A percentile compares a stretch with the other conserved stretches of the same genome.
Evolutionary conservation across 441 rosid genomes (phyloP).

Genomic region (Kokia cookei): DNA sequence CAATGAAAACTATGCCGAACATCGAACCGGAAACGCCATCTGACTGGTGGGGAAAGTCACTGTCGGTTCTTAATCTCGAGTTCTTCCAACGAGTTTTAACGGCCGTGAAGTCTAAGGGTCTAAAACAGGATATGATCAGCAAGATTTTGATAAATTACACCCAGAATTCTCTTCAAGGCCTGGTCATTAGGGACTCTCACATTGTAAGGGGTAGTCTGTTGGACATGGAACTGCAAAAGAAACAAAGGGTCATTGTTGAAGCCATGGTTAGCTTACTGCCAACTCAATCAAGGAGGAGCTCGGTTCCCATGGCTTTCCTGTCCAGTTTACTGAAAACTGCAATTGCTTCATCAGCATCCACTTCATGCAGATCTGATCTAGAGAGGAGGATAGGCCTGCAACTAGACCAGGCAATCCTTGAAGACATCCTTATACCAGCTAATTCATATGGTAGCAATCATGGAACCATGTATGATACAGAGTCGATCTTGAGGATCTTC

Average conservation of each 20-base stretch:
- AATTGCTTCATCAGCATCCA: constrained; percentile 52
- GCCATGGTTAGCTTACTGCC: constrained; percentile 73
- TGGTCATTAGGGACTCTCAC: constrained; percentile 52
- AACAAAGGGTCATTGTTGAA: constrained; percentile 68
- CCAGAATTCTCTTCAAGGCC: constrained; percentile 75
- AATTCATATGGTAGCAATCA: constrained; percentile 53
- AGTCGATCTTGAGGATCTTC: constrained; percentile 76
- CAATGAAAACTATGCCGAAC: constrained; percentile 28
- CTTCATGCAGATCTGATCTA: constrained; percentile 69
- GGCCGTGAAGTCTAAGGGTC: constrained; percentile 80
- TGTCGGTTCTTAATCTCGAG: constrained; percentile 63
- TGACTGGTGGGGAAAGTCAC: constrained; percentile 95
- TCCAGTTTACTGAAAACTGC: constrained; percentile 79
- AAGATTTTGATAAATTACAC: constrained; percentile 82
- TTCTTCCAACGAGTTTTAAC: constrained; percentile 79
- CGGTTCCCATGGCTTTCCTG: constrained; percentile 85
- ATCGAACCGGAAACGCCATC: constrained; percentile 70
- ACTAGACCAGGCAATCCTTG: constrained; percentile 90
- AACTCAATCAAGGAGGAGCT: constrained; percentile 78
- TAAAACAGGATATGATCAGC: constrained; percentile 93
- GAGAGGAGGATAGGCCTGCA: constrained; percentile 89
- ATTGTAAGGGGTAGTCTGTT: constrained; percentile 46
- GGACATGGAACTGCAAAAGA: constrained; percentile 67
- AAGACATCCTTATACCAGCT: constrained; percentile 76
- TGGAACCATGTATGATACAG: constrained; percentile 63